Evolutionary conservation across 805 yeast genomes (phyloP).

Genomic region (Yarrowia keelungensis): DNA sequence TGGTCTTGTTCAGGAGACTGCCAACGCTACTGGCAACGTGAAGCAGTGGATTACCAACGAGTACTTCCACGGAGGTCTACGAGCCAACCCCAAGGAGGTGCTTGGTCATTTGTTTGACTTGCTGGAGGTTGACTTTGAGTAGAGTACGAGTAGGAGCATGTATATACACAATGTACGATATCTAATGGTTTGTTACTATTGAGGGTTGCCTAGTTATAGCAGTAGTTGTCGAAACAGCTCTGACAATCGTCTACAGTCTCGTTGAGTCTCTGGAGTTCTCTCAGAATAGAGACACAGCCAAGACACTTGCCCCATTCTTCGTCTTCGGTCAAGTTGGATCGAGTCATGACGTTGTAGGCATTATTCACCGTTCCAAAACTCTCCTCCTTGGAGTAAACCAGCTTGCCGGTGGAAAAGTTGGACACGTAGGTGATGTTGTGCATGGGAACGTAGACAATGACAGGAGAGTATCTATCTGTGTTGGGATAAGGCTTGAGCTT

Average conservation of each 20-base stretch:
- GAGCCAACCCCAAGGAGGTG: slow-evolving; percentile 39
- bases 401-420: slow-evolving; percentile 75
- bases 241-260: slow-evolving; percentile 69
- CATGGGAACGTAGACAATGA: slow-evolving; percentile 73
- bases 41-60: slow-evolving; percentile 39
- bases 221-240: slow-evolving; percentile 70
- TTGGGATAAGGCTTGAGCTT: slow-evolving; percentile 62
- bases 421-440: slow-evolving; percentile 74
- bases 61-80: slow-evolving; percentile 35
- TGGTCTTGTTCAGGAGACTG: slow-evolving; percentile 24
- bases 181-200: too few species aligned
- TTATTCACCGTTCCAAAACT: slow-evolving; percentile 68
- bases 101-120: slow-evolving; percentile 31
- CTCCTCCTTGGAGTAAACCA: slow-evolving; percentile 66
- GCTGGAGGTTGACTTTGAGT: slow-evolving; percentile 33
- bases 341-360: slow-evolving; percentile 74
- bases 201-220: slow-evolving; percentile 59
- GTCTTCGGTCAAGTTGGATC: slow-evolving; percentile 71
- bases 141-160: not conserved
- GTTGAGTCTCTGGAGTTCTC: slow-evolving; percentile 68
- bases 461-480: slow-evolving; percentile 54
- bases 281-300: slow-evolving; percentile 81
- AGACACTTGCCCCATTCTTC: slow-evolving; percentile 74
- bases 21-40: slow-evolving; percentile 19
- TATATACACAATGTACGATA: not conserved